Conservation (phyloP, 192 early-diverging fungal species). For the Backusella mclennaniae region DNA sequence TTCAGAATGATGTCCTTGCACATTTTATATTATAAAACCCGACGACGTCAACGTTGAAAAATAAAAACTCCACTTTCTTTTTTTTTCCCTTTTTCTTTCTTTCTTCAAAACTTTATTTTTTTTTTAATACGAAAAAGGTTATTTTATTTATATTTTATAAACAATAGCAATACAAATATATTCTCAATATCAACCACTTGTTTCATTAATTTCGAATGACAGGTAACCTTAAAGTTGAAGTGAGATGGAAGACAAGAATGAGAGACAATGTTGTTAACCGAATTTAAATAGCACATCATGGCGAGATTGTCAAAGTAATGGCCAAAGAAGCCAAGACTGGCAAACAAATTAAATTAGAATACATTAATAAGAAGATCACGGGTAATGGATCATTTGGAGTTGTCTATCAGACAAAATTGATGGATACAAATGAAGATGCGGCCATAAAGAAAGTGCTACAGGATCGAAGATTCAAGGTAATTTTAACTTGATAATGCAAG, state of each 20-base stretch:
- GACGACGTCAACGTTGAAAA: too few relatives aligned
- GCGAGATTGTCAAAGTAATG: constrained; percentile 57
- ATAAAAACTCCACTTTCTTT: too few relatives aligned
- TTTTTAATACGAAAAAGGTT: too few relatives aligned
- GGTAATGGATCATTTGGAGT: constrained; percentile 99
- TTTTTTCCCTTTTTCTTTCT: too few relatives aligned
- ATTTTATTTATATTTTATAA: too few relatives aligned
- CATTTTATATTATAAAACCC: too few relatives aligned
- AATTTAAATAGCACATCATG: not conserved
- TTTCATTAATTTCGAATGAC: not conserved
- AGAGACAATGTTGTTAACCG: not conserved
- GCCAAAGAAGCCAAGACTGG: constrained; percentile 88
- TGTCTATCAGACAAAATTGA: constrained; percentile 90
- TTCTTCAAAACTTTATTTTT: too few relatives aligned
- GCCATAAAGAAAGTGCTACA: constrained; percentile 98
- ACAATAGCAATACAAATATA: too few relatives aligned
- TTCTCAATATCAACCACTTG: too few relatives aligned
- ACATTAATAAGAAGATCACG: constrained; percentile 89
- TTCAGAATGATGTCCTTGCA: too few relatives aligned
- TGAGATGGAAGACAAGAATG: not conserved
- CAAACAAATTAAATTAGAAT: constrained; percentile 83
- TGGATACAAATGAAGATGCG: constrained; percentile 74
- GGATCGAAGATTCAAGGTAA: constrained; percentile 96
- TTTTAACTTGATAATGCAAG: not conserved
- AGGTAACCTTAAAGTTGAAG: not conserved